Base-by-base conservation (phyloP, 2,329 filamentous ascomycete species). In the Aspergillus chevalieri region DNA sequence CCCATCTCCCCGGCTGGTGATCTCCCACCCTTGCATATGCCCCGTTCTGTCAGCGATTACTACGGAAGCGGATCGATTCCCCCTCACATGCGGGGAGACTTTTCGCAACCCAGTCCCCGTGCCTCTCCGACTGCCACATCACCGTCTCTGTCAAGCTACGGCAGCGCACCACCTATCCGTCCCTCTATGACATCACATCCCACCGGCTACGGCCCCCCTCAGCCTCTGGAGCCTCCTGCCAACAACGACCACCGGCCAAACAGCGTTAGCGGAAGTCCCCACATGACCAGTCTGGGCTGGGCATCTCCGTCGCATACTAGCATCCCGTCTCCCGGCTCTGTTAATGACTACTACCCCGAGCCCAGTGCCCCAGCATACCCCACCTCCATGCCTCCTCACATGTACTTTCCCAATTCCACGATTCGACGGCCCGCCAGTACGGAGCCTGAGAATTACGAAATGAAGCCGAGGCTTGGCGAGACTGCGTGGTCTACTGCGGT, bases 281-380 rank as follows among this genome's bases (percentile, higher is more conserved):
- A 96, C 68, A 89, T 95, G 83, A 72, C 74, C 53, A 83, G 79
- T 52, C 79, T 89, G 54, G 87, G 88, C 48, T 96, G 92, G 91
- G 87, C 89, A 57, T 94, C 90, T 4, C 90, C 90, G 3, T 82
- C 84, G 2, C 87, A 91, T 57, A 81, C 83, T 55, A 79, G 80
- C 28, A 83, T 89, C 57, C 83, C 86, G 8, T 85, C 86, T 7
- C 86, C 90, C 42, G 81, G 79, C 42, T 82, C 80, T 14, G 63
- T 66, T 21, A 91, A 89, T 56, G 83, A 87, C 53, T 95, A 94
- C 6, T 94, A 96, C 58, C 87, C 89, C 0, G 89, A 95, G 59
- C 81, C 82, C 4, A 75, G 74, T 22, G 78, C 81, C 45, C 78
- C 78, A 36, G 76, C 77, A 30, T 72, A 71, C 47, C 59, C 68